Conservation (phyloP, 108 stramenopile genomes). For the Stephanodiscus minutulus region DNA sequence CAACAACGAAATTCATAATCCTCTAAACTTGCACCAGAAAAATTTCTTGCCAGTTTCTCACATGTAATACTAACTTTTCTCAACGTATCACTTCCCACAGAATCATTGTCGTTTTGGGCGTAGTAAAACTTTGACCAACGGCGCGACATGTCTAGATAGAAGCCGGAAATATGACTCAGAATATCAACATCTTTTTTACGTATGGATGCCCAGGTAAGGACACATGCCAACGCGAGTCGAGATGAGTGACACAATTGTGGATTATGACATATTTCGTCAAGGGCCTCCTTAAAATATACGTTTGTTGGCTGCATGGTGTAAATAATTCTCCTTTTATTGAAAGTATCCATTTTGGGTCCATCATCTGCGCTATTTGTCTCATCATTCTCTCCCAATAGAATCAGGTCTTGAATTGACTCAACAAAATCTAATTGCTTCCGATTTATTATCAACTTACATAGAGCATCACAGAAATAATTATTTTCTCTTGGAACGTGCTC, state of each 20-base stretch:
- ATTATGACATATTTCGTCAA: conserved; percentile 3
- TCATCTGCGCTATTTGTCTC: neutral
- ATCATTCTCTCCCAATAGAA: conserved; percentile 25
- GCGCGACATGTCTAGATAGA: conserved; percentile 36
- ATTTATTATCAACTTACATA: conserved; percentile 49
- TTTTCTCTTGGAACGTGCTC: conserved; percentile 58
- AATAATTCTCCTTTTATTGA: neutral
- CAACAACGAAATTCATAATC: neutral
- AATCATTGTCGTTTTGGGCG: conserved; percentile 4
- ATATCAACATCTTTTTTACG: conserved; percentile 19
- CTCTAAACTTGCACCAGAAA: neutral
- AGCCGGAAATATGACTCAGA: conserved; percentile 16
- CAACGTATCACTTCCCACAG: conserved; percentile 12
- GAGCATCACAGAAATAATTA: conserved; percentile 58
- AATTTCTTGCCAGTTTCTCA: neutral
- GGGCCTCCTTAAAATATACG: conserved; percentile 8
- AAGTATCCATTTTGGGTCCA: neutral
- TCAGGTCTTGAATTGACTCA: conserved; percentile 21
- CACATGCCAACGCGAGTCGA: conserved; percentile 40
- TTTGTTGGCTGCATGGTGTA: conserved; percentile 2
- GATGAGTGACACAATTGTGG: conserved; percentile 35
- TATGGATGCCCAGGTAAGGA: conserved; percentile 23
- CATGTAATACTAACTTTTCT: conserved; percentile 5
- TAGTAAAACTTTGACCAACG: conserved; percentile 21
- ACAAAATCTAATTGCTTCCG: conserved; percentile 22